Evolutionary conservation across 208 protist genomes (phyloP).

Genomic region (Borovskyia barvae): DNA sequence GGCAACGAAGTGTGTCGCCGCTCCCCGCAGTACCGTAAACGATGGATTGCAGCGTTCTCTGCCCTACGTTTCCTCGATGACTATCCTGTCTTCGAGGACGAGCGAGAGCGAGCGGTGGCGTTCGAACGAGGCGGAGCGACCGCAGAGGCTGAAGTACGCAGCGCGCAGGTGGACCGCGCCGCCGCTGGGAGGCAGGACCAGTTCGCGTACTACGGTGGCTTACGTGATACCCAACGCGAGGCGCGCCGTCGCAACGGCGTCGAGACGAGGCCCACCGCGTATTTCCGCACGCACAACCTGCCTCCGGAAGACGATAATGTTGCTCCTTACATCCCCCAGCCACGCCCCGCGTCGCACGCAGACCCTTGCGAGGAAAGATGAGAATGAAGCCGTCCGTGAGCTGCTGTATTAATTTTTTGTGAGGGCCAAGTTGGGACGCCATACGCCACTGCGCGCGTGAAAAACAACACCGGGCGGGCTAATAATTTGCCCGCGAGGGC

Average conservation of each 20-base stretch:
- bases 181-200: constrained; percentile 27
- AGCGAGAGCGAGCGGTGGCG: constrained; percentile 69
- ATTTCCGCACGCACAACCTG: constrained; percentile 10
- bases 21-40: constrained; percentile 79
- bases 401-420: too few species aligned
- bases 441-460: too few species aligned
- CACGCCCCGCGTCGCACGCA: too few species aligned
- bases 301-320: too few species aligned
- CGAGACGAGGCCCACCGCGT: constrained; percentile 6
- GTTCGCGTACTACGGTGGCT: constrained; percentile 37
- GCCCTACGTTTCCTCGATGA: constrained; percentile 73
- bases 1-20: constrained; percentile 72
- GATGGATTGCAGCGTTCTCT: constrained; percentile 49
- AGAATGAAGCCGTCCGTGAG: too few species aligned
- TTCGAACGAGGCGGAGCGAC: constrained; percentile 46
- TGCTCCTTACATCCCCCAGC: too few species aligned
- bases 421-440: too few species aligned
- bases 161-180: constrained; percentile 24
- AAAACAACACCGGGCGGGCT: too few species aligned
- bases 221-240: constrained; percentile 14
- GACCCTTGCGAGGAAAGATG: constrained; percentile 4
- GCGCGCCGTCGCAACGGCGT: constrained; percentile 17
- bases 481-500: too few species aligned
- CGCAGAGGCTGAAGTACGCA: constrained; percentile 36
- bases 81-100: constrained; percentile 61